Base-by-base conservation (phyloP, 768 basidiomycete genomes). In the Boletus rubroflammeus region DNA sequence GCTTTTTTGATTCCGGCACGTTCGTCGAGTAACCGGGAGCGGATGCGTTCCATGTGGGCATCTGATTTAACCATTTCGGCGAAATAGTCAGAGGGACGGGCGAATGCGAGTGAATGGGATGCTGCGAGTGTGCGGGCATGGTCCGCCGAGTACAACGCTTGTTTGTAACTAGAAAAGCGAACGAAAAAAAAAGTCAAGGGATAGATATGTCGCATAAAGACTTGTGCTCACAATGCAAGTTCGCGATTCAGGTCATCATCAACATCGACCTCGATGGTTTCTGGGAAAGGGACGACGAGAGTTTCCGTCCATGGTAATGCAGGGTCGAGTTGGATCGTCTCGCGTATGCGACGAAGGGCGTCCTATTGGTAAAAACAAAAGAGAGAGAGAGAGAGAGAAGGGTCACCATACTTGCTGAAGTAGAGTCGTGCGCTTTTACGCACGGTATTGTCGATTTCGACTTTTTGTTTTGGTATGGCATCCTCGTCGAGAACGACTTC, bases 11-110 rank as follows among this genome's bases (percentile, higher is more conserved):
- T 93, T 1, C 81, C 79, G 1, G 93, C 90, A 25, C 78, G 75
- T 70, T 98, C 97, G 72, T 98, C 90, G 26, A 98, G 78, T 25
- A 98, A 72, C 17, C 88, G 83, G 57, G 93, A 87, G 50, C 97
- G 88, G 61, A 98, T 90, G 55, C 93, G 85, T 69, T 97, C 93
- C 97, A 99, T 99, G 73, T 99, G 97, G 7, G 89, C 77, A 63
- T 99, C 97, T 31, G 86, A 87, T 72, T 98, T 98, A 61, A 98
- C 88, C 96, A 98, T 98, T 74, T 98, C 96, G 23, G 96, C 96
- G 60, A 96, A 98, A 70, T 94, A 98, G 72, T 98, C 96, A 0
- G 83, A 62, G 0, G 97, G 97, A 14, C 96, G 88, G 10, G 90
- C 88, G 73, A 97, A 98, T 0, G 94, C 85, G 55, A 93, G 76